A percentile compares a stretch with the other conserved stretches of the same genome.
phyloP scores from a whole-genome alignment of 73 alveolate genomes.

The Blepharisma stoltei region DNA sequence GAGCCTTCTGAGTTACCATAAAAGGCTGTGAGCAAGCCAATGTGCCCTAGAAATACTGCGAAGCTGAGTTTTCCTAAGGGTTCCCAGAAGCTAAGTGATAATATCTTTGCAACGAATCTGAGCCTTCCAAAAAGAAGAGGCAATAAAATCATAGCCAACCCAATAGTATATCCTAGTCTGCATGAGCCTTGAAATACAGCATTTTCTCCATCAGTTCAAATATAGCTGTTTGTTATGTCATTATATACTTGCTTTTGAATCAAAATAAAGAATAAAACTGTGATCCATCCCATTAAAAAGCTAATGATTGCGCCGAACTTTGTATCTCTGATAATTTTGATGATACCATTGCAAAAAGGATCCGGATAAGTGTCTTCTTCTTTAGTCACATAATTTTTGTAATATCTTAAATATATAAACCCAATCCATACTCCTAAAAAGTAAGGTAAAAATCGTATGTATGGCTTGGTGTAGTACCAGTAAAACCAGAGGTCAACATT shows the following conservation, averaged over 20 bases:
- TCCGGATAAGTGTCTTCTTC: constrained; percentile 18
- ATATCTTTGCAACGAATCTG: neutral
- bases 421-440: neutral
- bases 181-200: neutral
- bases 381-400: constrained; percentile 9
- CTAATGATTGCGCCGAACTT: neutral
- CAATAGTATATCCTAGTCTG: neutral
- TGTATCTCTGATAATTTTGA: neutral
- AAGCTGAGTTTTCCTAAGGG: constrained; percentile 12
- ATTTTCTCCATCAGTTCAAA: neutral
- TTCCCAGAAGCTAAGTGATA: neutral
- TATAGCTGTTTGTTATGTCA: neutral
- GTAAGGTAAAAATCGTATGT: constrained; percentile 18
- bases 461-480: neutral
- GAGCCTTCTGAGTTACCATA: neutral
- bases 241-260: neutral
- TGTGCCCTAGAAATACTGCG: neutral
- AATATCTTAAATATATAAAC: constrained; percentile 1
- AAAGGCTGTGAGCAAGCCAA: neutral
- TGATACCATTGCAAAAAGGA: neutral
- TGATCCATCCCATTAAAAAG: neutral
- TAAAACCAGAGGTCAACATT: neutral
- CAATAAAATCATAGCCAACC: neutral
- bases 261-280: neutral
- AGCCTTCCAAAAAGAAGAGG: constrained; percentile 4